Evolutionary conservation across 768 basidiomycete genomes (phyloP), one percentile per base, ranked within the genome.

Genomic region (Pleurotus pulmonarius): DNA sequence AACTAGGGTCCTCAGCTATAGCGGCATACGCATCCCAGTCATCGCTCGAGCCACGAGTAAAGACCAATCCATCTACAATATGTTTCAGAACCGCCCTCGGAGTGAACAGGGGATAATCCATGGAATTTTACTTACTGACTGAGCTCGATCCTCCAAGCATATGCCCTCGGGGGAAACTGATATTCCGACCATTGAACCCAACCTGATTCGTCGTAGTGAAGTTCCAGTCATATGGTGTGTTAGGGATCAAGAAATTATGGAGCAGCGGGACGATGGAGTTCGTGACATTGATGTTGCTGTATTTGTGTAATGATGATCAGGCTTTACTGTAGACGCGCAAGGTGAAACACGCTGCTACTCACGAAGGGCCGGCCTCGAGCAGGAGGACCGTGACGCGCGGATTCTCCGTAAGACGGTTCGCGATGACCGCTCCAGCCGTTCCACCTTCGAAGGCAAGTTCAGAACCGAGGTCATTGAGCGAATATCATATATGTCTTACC

Each of bases 1-100:
- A 70, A 5, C 68, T 68, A 26, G 41, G 38, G 51, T 70, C 69
- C 1, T 62, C 65, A 3, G 68, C 60, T 43, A 67, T 39, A 0
- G 16, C 44, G 0, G 69, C 67, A 38, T 38, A 66, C 1, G 63
- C 63, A 34, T 69, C 61, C 22, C 38, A 70, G 39, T 70, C 69
- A 3, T 69, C 67, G 6, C 57, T 45, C 1, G 63, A 58, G 3
- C 69, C 69, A 18, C 68, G 62, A 9, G 65, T 67, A 40, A 63
- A 69, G 2, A 51, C 56, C 66, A 70, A 20, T 16, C 13, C 41
- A 47, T 64, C 63, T 63, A n/a, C 16, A 12, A 49, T 25, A 39
- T 11, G 11, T 9, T 11, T 51, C 45, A 16, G 22, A 39, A 44
- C 49, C 46, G 4, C 15, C 26, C 46, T 25, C 4, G 29, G 9